Evolutionary conservation across 371 early-diverging fungal genomes (phyloP), one percentile per base, ranked within the genome.

Genomic region (Phascolomyces articulosus): DNA sequence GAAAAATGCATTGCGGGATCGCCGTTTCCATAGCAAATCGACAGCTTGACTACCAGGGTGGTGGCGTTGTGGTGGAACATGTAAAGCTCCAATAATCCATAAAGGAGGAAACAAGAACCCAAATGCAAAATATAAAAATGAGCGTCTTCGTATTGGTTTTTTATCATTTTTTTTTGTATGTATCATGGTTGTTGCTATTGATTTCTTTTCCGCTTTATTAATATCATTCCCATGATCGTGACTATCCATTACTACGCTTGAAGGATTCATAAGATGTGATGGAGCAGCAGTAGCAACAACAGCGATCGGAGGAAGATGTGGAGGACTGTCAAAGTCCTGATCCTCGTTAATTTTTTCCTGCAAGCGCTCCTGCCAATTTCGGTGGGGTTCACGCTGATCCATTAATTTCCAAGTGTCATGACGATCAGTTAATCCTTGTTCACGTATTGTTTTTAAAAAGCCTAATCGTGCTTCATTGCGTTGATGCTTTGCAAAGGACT

Each of bases 51-150:
- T 57, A 10, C 54, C 40, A 2, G 68, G 51, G 40, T 51, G 24
- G 0, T 56, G 31, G 2, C 58, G 28, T 24, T 57, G 64, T 7
- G 64, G 58, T 27, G 67, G 67, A 4, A 55, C 55, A 47, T 71
- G 64, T 8, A 72, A 21, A 2, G 75, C 71, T 24, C 73, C 73
- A 24, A 71, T 55, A 18, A 75, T 68, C 79, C 79, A 78, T 7
- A 73, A 15, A 2, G 79, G 79, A 6, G 79, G 79, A 31, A 78
- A 75, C 27, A 75, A 21, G 54, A 78, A 78, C 1, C 79, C 79
- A 58, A 67, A 66, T 0, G 66, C 62, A 70, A 78, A 78, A 8
- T 58, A 65, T 1, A 75, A 26, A 65, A 79, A 75, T 0, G 79
- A 73, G 2, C 38, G 54, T 41, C 59, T 34, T 1, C 41, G 10